Conservation (phyloP, 2,329 filamentous ascomycete genomes). For the Botrytis squamosa region DNA sequence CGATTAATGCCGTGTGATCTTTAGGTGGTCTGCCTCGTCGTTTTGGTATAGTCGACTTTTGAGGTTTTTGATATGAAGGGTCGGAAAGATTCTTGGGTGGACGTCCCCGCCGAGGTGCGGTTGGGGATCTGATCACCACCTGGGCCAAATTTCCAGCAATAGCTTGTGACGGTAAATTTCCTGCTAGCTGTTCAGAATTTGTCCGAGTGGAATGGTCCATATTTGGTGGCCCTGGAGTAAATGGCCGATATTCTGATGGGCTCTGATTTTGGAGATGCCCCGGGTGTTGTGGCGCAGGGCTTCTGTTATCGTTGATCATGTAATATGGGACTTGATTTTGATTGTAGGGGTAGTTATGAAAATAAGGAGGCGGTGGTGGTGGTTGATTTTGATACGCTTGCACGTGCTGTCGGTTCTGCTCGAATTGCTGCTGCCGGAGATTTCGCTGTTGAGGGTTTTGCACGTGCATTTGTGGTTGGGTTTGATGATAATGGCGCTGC, state of each 20-base stretch:
- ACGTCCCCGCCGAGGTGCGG: constrained; percentile 7
- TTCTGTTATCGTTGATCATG: not conserved
- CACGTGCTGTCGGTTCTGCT: constrained; percentile 6
- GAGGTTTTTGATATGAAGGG: not conserved
- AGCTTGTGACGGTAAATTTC: not conserved
- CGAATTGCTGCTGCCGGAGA: not conserved
- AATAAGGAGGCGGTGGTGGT: not conserved
- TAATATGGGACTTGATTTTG: not conserved
- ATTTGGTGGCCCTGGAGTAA: not conserved
- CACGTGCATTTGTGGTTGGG: not conserved
- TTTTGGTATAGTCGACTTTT: not conserved
- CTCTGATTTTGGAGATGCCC: not conserved
- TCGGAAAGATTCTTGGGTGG: constrained; percentile 11
- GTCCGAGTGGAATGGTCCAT: not conserved
- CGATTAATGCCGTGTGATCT: not conserved
- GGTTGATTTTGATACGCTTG: not conserved
- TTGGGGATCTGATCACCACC: not conserved
- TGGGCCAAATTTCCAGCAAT: not conserved
- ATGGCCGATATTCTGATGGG: not conserved
- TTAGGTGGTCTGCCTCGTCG: constrained; percentile 16
- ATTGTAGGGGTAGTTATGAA: not conserved
- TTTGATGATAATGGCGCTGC: not conserved
- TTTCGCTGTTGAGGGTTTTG: not conserved
- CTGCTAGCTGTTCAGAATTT: not conserved
- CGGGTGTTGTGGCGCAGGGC: not conserved